A percentile compares a stretch with the other conserved stretches of the same genome.
Evolutionary conservation across 1,284 basidiomycete genomes (phyloP).

Genomic region (Melampsora abietis-canadensis): DNA sequence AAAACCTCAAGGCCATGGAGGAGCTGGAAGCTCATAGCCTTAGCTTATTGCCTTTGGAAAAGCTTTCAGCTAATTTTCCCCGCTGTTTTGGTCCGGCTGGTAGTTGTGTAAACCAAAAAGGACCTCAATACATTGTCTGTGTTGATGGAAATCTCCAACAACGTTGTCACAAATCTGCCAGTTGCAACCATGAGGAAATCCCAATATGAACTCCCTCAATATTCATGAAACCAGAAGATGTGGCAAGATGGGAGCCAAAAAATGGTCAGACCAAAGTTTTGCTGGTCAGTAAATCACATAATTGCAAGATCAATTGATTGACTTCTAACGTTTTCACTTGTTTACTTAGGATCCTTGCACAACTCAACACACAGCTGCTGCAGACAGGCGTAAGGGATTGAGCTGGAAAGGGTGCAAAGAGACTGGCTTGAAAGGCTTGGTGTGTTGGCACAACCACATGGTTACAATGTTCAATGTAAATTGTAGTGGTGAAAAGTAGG

Average conservation of each 20-base stretch:
- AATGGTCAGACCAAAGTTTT: not conserved
- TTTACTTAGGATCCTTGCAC: no score
- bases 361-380: no score
- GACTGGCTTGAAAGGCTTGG: no score
- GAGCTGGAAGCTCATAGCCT: not conserved
- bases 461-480: not conserved
- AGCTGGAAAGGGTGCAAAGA: no score
- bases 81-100: constrained; percentile 12
- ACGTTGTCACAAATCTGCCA: constrained; percentile 13
- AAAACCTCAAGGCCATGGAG: not conserved
- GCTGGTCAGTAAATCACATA: not conserved
- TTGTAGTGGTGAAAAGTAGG: constrained; percentile 12
- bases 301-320: not conserved
- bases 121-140: not conserved
- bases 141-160: constrained; percentile 26
- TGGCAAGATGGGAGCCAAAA: not conserved
- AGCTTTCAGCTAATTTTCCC: not conserved
- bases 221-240: not conserved
- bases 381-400: no score
- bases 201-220: not conserved
- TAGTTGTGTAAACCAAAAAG: not conserved
- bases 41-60: not conserved
- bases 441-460: no score
- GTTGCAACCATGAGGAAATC: not conserved
- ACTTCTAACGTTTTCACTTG: not conserved